A percentile compares a stretch with the other conserved stretches of the same genome.
These are phyloP conservation scores for Xylariales sp. DNA, from an alignment of 2,329 filamentous ascomycete genomes.

Conservation along the genomic window DNA sequence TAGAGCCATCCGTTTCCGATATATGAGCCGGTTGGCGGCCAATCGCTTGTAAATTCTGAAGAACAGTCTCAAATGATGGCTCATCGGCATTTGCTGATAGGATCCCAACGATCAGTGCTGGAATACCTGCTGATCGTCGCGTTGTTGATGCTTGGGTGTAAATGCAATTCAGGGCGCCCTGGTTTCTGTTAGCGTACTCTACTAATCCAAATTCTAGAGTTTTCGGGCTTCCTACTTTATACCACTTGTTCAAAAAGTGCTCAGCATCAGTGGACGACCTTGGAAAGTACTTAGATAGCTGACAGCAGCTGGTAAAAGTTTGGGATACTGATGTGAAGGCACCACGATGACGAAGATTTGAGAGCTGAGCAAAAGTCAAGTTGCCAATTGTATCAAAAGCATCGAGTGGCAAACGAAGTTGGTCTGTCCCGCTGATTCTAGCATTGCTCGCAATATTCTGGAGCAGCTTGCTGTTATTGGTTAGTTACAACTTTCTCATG, in stretches of 20 bases:
- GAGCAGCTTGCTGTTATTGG: conserved; percentile 59
- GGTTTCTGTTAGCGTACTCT: conserved; percentile 10
- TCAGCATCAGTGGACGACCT: conserved; percentile 26
- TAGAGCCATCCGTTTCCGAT: conserved; percentile 56
- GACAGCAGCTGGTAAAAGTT: conserved; percentile 79
- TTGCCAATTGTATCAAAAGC: conserved; percentile 65
- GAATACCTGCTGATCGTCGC: conserved; percentile 85
- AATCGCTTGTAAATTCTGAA: conserved; percentile 58
- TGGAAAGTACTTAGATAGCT: conserved; percentile 49
- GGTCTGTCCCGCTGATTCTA: conserved; percentile 37
- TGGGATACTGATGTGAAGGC: conserved; percentile 91
- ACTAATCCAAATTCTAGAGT: background rate
- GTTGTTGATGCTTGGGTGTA: conserved; percentile 76
- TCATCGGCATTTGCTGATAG: conserved; percentile 59
- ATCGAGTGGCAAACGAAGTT: conserved; percentile 43
- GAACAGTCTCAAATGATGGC: conserved; percentile 61
- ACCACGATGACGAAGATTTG: conserved; percentile 80
- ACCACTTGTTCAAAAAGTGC: conserved; percentile 63
- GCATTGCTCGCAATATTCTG: conserved; percentile 55
- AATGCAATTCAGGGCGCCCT: conserved; percentile 67
- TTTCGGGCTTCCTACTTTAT: conserved; percentile 45
- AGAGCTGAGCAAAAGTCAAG: conserved; percentile 77
- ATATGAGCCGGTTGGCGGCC: conserved; percentile 48
- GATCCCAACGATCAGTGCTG: conserved; percentile 79
- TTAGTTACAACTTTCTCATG: background rate